Base-by-base conservation (phyloP, 306 rosid genomes). In the Amphicarpaea edgeworthii region DNA sequence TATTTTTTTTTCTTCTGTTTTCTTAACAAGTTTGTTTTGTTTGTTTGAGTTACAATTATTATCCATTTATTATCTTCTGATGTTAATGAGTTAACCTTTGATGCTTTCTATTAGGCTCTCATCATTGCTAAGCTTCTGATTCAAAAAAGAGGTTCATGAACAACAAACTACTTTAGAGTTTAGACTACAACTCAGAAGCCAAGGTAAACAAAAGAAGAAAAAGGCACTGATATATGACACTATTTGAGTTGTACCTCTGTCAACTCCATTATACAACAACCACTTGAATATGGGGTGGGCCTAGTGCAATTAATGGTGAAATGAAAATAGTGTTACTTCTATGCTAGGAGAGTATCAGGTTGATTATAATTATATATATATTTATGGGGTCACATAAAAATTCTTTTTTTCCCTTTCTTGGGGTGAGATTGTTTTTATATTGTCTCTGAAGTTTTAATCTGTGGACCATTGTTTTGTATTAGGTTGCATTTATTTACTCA, bases 211-310 rank as follows among this genome's bases (percentile, higher is more conserved):
- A n/a, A n/a, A n/a, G n/a, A n/a, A n/a, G n/a, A n/a, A n/a, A 38
- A 30, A 74, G 64, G 68, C 74, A 59, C 40, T 34, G 53, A 75
- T 41, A 75, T 41, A 47, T 61, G 59, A 10, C 51, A 69, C 71
- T 62, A 55, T 69, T 69, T 55, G 26, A 79, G 71, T 57, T 75
- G 76, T 37, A 62, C 23, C 62, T 55, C 21, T 24, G 72, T 19
- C 53, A 37, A 8, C 40, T 49, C 77, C 64, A 59, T 68, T 69
- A 73, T 77, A 26, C 80, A 82, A 59, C 72, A 82, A 59, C 72
- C 59, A 67, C 69, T 79, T 79, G 78, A 54, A 71, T 38, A 15
- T 65, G 12, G 64, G 61, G 84, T 32, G 82, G 87, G 76, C 79
- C 82, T 24, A 40, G 37, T 71, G 69, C 73, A 80, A 71, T 84